Base-by-base conservation (phyloP, 164 flowering plant genomes). In the Dillenia suffruticosa region DNA sequence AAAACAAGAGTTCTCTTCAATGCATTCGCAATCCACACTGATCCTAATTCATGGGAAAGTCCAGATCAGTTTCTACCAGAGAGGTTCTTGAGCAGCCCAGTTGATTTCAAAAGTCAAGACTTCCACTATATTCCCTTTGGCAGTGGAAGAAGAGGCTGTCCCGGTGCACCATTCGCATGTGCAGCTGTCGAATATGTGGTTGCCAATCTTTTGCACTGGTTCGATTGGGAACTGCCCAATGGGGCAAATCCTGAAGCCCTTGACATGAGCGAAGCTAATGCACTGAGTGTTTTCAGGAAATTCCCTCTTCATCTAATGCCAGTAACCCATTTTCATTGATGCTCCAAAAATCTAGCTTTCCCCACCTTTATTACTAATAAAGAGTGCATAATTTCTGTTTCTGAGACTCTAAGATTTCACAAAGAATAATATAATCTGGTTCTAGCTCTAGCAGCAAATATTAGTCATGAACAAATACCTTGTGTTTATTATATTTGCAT, bases 1-100 rank as follows among this genome's bases (percentile, higher is more conserved):
- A 69, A 59, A n/a, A 70, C 76, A 44, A 52, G 16, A 24, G 74
- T 77, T n/a, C n/a, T 71, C 12, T 11, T 77, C 46, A 77, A 74
- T 46, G 67, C 65, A 5, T 55, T 46, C 52, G 78, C 76, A 10
- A 60, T 75, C 8, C 68, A 63, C 8, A 67, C 61, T 12, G 74
- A 72, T 50, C 78, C 78, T 2, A 51, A 19, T 10, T 19, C 7
- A 5, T 77, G 80, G 77, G 71, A 73, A 8, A 14, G 46, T 5
- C 66, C 80, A 0, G 69, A 77, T 8, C 59, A 67, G 50, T 74
- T 74, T 15, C 5, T 54, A 2, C 80, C 76, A 0, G 76, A 75
- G 62, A 75, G 79, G 24, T 75, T 75, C 56, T 16, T 59, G 46
- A 9, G 46, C 1, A 26, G 16, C 6, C 5, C 66, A 0, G 40